These are phyloP conservation scores for Chlorociboria aeruginascens DNA, from an alignment of 495 filamentous ascomycete genomes.

Conservation along the genomic window DNA sequence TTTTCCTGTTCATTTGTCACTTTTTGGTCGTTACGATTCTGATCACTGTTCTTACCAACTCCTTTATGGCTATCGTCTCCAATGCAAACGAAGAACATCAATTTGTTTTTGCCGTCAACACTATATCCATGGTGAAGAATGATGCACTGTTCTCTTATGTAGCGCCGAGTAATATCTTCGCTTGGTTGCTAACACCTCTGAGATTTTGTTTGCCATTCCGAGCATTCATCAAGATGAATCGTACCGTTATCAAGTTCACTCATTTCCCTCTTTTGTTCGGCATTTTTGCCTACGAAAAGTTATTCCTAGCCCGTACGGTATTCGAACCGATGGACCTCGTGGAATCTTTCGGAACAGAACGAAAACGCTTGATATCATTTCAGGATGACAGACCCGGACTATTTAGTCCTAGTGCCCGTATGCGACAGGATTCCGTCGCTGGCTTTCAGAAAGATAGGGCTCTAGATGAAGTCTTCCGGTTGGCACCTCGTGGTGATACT, in stretches of 20 bases:
- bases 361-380: constrained; percentile 37
- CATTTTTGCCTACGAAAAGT: constrained; percentile 79
- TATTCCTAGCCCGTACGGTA: constrained; percentile 52
- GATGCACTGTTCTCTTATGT: constrained; percentile 88
- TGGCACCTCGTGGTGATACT: constrained; percentile 26
- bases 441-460: constrained; percentile 82
- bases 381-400: constrained; percentile 37
- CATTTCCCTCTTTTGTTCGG: constrained; percentile 77
- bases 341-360: constrained; percentile 28
- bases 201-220: constrained; percentile 68
- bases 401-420: constrained; percentile 55
- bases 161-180: constrained; percentile 77
- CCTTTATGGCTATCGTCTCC: constrained; percentile 84
- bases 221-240: constrained; percentile 68
- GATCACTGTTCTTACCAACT: constrained; percentile 86
- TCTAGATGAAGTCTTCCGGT: constrained; percentile 83
- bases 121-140: constrained; percentile 92
- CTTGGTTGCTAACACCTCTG: constrained; percentile 73
- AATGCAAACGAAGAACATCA: constrained; percentile 90
- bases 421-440: constrained; percentile 71
- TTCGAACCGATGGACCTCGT: constrained; percentile 67
- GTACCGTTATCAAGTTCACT: constrained; percentile 77
- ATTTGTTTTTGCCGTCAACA: constrained; percentile 88
- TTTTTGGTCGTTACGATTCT: constrained; percentile 90
- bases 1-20: constrained; percentile 88